Evolutionary conservation across 169 alveolate genomes (phyloP), one percentile per base, ranked within the genome.

Genomic region (Ichthyophthirius multifiliis): DNA sequence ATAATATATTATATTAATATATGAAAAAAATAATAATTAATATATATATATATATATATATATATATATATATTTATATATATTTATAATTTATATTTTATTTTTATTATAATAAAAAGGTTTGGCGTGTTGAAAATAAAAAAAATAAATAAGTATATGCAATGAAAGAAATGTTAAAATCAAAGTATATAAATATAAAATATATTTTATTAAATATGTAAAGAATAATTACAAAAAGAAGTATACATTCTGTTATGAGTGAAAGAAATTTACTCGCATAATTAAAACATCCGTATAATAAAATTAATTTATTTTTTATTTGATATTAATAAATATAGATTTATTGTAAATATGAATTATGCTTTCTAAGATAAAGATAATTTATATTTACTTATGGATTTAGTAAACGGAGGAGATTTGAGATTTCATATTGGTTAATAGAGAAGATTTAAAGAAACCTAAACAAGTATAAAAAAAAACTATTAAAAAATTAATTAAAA

Each of bases 361-460:
- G 97, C 97, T 13, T 93, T 93, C 63, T 88, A 90, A 78, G 95
- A 90, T 77, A 85, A 84, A 64, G 93, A 89, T 15, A 77, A 79
- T 65, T 64, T 90, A 55, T 93, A 90, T 85, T 65, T 90, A 73
- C 93, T 88, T 0, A 87, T 92, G 85, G 95, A 90, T 75, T 83
- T 89, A 16, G 76, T 90, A 47, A 83, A 82, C 30, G 97, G 97
- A 34, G 97, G 97, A n/a, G 94, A 94, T 82, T 84, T 94, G 35
- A 47, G 95, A 35, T 94, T 90, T 73, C 96, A 91, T 83, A 71
- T 94, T 46, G 88, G 93, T 4, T 82, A 48, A 67, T 84, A 78
- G 35, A 84, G 83, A 71, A 87, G 83, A 62, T 93, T 90, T 62
- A 47, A 86, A 16, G 97, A 93, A 77, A 75, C 35, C 7, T 83